Base-by-base conservation (phyloP, 768 basidiomycete species). In the Mrakia gelida region DNA sequence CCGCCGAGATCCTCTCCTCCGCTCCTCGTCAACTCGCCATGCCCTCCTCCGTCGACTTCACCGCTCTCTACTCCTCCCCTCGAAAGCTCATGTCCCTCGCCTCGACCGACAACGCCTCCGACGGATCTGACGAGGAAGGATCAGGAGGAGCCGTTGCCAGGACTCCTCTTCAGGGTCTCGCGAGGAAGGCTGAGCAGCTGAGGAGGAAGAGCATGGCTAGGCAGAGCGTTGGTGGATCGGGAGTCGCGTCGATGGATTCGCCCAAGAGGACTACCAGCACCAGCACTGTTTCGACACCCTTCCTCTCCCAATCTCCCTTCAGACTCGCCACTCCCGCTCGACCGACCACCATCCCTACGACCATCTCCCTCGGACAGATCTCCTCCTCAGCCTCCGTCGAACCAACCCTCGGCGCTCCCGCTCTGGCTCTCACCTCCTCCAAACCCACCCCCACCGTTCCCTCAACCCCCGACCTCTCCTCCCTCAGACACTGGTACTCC, bases 151-250 rank as follows among this genome's bases (percentile, higher is more conserved):
- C 65, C 3, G 18, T 7, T 18, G 7, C 38, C 3, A 34, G 30
- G 23, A 79, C 78, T 49, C 78, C 78, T 15, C 43, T 79, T 3
- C 74, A 75, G 30, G 30, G 54, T n/a, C 71, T 79, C 15, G 70
- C 74, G 30, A 71, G 63, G 56, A 79, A 79, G 70, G 71, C 71
- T 28, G 78, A 75, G 30, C 26, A 38, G 26, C 78, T 79, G 9
- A 15, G 68, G 21, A 38, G 68, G 9, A 79, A 79, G 68, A 75
- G 74, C 54, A n/a, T 79, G 26, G 73, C 62, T 15, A 70, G 76
- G 23, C 54, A 56, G 56, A 72, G 71, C 76, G 21, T 62, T 21
- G 56, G 43, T 8, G 59, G 59, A 59, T n/a, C 59, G 6, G 70
- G 70, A 10, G 59, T 26, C 23, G 3, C 18, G 26, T 18, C 52